These are phyloP conservation scores for Acacia acuminata DNA, from an alignment of 306 rosid species.

Conservation along the genomic window DNA sequence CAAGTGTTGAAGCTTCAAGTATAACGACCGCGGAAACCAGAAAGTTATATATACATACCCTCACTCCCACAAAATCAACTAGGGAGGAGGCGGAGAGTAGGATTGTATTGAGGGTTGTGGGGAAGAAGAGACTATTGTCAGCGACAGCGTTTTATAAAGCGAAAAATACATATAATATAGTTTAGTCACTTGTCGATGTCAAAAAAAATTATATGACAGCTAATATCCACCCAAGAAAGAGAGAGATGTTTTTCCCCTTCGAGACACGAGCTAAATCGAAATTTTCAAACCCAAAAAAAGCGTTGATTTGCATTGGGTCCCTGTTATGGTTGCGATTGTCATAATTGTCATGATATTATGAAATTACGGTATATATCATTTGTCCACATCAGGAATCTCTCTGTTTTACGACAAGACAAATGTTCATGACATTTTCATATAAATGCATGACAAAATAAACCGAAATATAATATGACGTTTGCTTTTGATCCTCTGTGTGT, in stretches of 20 bases:
- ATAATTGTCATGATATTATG: not conserved
- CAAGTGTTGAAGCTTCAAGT: not conserved
- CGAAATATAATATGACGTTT: not conserved
- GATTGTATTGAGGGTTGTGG: not conserved
- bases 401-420: constrained; percentile 37
- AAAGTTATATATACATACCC: not conserved
- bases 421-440: constrained; percentile 13
- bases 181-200: constrained; percentile 22
- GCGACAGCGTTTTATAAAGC: constrained; percentile 52
- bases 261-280: not conserved
- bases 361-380: not conserved
- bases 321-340: not conserved
- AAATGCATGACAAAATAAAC: not conserved
- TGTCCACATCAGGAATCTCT: constrained; percentile 40
- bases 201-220: constrained; percentile 57
- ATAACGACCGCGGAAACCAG: not conserved
- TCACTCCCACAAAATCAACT: not conserved
- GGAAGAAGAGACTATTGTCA: not conserved
- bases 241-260: constrained; percentile 3
- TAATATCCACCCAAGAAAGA: constrained; percentile 67
- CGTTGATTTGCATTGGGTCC: not conserved
- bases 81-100: not conserved
- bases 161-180: constrained; percentile 5
- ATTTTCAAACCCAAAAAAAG: not conserved
- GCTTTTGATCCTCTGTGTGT: too few relatives aligned